A percentile compares a stretch with the other conserved stretches of the same genome.
Evolutionary conservation across 2,329 filamentous ascomycete genomes (phyloP).

Genomic region (Botryosphaeria dothidea): DNA sequence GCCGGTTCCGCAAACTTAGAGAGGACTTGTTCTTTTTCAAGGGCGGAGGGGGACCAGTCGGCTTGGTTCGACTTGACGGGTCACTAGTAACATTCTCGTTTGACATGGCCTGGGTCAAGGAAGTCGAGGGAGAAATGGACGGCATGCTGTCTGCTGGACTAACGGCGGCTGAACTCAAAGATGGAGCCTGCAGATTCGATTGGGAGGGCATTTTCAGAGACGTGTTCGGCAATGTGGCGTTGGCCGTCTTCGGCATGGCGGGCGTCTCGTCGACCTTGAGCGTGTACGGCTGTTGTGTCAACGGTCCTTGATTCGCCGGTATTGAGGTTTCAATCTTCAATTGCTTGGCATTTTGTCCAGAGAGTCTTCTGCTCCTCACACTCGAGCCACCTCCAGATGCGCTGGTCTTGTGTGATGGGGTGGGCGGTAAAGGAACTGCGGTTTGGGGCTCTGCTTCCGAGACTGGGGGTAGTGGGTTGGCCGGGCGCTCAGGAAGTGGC

Average conservation of each 20-base stretch:
- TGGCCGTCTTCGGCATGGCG: conserved; percentile 38
- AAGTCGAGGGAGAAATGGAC: conserved; percentile 41
- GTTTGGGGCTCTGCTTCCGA: conserved; percentile 8
- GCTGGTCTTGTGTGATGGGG: conserved; percentile 28
- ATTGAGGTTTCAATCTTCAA: conserved; percentile 81
- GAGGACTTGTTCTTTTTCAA: conserved; percentile 55
- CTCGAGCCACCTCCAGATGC: conserved; percentile 34
- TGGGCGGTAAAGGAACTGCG: conserved; percentile 22
- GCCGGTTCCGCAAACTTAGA: conserved; percentile 70
- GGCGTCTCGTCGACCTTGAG: conserved; percentile 28
- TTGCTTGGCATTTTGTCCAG: conserved; percentile 76
- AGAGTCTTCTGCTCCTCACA: conserved; percentile 76
- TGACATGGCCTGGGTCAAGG: conserved; percentile 41
- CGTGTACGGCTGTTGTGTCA: conserved; percentile 26
- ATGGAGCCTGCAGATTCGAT: conserved; percentile 16
- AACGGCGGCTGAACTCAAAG: conserved; percentile 31
- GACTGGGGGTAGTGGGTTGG: background rate
- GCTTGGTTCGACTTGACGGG: background rate
- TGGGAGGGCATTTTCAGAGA: conserved; percentile 33
- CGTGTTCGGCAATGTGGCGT: conserved; percentile 28
- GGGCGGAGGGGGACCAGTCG: background rate
- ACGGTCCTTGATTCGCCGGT: conserved; percentile 6
- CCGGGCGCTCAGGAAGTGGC: background rate
- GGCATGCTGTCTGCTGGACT: conserved; percentile 44
- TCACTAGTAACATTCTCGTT: conserved; percentile 37